These are phyloP conservation scores for Candida succiphila DNA, from an alignment of 805 yeast genomes.

Conservation along the genomic window DNA sequence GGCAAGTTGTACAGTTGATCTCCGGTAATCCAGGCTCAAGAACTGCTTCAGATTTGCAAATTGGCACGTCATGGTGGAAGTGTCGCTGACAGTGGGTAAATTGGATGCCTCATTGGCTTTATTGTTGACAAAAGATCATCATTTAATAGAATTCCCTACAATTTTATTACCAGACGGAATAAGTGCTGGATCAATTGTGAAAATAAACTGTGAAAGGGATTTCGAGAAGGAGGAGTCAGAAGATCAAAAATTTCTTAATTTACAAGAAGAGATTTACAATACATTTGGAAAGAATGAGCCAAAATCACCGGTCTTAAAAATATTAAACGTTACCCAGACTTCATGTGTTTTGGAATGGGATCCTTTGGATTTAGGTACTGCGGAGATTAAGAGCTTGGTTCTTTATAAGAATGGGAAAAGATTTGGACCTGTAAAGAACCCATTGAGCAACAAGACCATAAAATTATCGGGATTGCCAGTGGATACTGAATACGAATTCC, in stretches of 20 bases:
- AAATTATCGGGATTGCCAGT: constrained; percentile 88
- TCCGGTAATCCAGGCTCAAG: too few relatives aligned
- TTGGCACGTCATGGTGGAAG: constrained; percentile 71
- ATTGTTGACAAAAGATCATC: constrained; percentile 80
- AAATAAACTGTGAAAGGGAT: constrained; percentile 76
- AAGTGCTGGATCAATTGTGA: constrained; percentile 84
- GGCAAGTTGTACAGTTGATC: background rate
- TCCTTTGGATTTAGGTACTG: constrained; percentile 70
- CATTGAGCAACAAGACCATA: constrained; percentile 66
- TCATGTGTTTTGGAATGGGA: constrained; percentile 96
- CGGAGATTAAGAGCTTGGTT: constrained; percentile 65
- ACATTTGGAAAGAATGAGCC: constrained; percentile 73
- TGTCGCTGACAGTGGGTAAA: constrained; percentile 89
- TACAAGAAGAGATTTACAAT: constrained; percentile 66
- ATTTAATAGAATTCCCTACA: constrained; percentile 94
- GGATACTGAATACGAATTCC: constrained; percentile 73
- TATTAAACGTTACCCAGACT: constrained; percentile 83
- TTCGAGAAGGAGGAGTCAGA: constrained; percentile 54
- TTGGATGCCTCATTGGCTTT: constrained; percentile 92
- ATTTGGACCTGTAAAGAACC: constrained; percentile 77
- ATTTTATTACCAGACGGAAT: constrained; percentile 84
- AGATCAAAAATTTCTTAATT: constrained; percentile 40
- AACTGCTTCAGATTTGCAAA: too few relatives aligned
- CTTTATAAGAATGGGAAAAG: constrained; percentile 67
- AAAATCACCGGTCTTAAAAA: constrained; percentile 52